These are phyloP conservation scores for Pseudogymnoascus sp. DNA, from an alignment of 2,329 filamentous ascomycete genomes.

Conservation along the genomic window DNA sequence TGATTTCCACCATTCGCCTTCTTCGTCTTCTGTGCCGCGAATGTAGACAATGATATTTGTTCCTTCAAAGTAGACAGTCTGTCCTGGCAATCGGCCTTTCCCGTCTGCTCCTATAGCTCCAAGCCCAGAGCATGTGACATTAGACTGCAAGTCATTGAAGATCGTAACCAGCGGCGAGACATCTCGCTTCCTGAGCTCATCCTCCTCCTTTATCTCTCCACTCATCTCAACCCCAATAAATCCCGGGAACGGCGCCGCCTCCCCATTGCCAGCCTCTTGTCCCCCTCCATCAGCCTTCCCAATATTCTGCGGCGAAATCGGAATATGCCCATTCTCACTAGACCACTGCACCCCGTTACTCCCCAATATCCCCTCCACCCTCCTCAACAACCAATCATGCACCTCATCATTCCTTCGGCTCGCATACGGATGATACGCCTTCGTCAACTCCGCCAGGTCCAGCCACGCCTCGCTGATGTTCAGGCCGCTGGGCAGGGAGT, in stretches of 20 bases:
- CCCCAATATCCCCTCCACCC: conserved; percentile 64
- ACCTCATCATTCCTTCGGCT: conserved; percentile 76
- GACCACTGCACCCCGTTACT: conserved; percentile 49
- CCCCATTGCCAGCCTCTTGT: background rate
- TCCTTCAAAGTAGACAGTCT: conserved; percentile 77
- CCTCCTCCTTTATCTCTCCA: background rate
- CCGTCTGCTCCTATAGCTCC: conserved; percentile 30
- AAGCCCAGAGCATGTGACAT: conserved; percentile 61
- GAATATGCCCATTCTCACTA: conserved; percentile 29
- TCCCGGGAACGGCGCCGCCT: background rate
- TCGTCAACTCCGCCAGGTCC: conserved; percentile 71
- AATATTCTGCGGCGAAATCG: background rate
- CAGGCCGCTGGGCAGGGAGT: conserved; percentile 53
- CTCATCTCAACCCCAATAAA: background rate
- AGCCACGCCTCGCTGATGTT: conserved; percentile 82
- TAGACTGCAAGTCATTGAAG: conserved; percentile 73
- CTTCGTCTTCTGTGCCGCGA: conserved; percentile 68
- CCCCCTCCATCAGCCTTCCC: background rate
- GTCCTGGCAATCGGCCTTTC: conserved; percentile 28
- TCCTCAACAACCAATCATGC: conserved; percentile 64
- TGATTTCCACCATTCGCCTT: conserved; percentile 66
- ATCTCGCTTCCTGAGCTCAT: conserved; percentile 6
- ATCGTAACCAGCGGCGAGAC: conserved; percentile 48
- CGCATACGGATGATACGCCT: conserved; percentile 81
- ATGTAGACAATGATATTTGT: conserved; percentile 92